These are phyloP conservation scores for Litsea cubeba DNA, from an alignment of 164 flowering plant genomes.

Conservation along the genomic window DNA sequence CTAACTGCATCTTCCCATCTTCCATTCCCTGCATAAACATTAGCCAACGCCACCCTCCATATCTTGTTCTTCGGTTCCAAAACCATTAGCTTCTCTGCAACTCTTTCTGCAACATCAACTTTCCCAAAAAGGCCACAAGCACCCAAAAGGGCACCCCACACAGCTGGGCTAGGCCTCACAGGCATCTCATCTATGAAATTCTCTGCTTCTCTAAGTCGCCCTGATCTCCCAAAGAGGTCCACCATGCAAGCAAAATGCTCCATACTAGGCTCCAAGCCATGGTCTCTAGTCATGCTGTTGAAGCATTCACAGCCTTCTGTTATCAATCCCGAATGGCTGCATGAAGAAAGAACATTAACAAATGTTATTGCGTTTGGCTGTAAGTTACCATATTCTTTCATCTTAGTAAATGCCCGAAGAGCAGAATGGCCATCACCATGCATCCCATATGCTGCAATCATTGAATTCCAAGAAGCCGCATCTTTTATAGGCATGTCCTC, in stretches of 20 bases:
- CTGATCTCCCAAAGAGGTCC: constrained; percentile 36
- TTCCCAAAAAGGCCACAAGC: constrained; percentile 14
- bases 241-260: constrained; percentile 48
- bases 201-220: constrained; percentile 18
- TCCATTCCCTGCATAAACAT: constrained; percentile 16
- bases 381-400: constrained; percentile 14
- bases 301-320: constrained; percentile 37
- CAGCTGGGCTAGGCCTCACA: constrained; percentile 5
- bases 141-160: constrained; percentile 24
- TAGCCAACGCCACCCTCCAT: constrained; percentile 17
- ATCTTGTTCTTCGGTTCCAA: constrained; percentile 14
- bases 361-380: constrained; percentile 41
- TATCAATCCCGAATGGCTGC: constrained; percentile 42
- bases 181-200: constrained; percentile 17
- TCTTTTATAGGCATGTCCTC: constrained; percentile 24
- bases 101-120: constrained; percentile 18
- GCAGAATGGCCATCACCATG: constrained; percentile 39
- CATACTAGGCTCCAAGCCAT: constrained; percentile 28
- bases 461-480: constrained; percentile 36
- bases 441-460: constrained; percentile 30
- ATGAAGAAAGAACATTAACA: constrained; percentile 30
- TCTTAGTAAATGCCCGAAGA: constrained; percentile 17
- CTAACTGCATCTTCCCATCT: constrained; percentile 22
- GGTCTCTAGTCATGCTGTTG: constrained; percentile 23
- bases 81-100: constrained; percentile 6